These are phyloP conservation scores for Glycyrrhiza uralensis DNA, from an alignment of 306 rosid genomes.

Conservation along the genomic window DNA sequence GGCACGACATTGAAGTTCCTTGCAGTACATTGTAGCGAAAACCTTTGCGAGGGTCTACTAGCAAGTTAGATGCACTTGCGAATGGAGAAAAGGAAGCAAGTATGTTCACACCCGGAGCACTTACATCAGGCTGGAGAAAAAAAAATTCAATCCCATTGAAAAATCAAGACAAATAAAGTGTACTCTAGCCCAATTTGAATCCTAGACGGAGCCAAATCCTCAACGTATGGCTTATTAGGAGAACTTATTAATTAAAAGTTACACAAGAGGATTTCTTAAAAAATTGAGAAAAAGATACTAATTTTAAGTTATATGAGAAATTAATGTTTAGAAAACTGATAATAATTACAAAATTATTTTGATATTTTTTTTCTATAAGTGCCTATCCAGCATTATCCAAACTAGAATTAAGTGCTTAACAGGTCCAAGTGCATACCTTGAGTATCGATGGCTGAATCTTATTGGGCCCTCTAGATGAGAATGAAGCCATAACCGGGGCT, in stretches of 20 bases:
- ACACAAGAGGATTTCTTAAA: too few relatives aligned
- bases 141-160: neutral
- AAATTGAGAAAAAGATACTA: too few relatives aligned
- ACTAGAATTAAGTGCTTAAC: too few relatives aligned
- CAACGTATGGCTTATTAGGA: too few relatives aligned
- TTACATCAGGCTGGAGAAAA: conserved; percentile 44
- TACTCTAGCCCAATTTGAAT: neutral
- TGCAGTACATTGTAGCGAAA: neutral
- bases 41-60: neutral
- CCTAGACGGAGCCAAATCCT: too few relatives aligned
- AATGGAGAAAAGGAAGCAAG: conserved; percentile 49
- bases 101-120: conserved; percentile 41
- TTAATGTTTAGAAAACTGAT: too few relatives aligned
- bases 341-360: too few relatives aligned
- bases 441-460: conserved; percentile 30
- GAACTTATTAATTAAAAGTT: too few relatives aligned
- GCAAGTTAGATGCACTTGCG: conserved; percentile 20
- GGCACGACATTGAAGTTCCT: conserved; percentile 27
- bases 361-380: too few relatives aligned
- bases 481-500: conserved; percentile 39
- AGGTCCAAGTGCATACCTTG: conserved; percentile 6
- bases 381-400: too few relatives aligned
- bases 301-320: too few relatives aligned
- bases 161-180: neutral
- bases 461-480: conserved; percentile 35